These are phyloP conservation scores for Cercospora zeae-maydis DNA, from an alignment of 2,329 filamentous ascomycete species.

Conservation along the genomic window DNA sequence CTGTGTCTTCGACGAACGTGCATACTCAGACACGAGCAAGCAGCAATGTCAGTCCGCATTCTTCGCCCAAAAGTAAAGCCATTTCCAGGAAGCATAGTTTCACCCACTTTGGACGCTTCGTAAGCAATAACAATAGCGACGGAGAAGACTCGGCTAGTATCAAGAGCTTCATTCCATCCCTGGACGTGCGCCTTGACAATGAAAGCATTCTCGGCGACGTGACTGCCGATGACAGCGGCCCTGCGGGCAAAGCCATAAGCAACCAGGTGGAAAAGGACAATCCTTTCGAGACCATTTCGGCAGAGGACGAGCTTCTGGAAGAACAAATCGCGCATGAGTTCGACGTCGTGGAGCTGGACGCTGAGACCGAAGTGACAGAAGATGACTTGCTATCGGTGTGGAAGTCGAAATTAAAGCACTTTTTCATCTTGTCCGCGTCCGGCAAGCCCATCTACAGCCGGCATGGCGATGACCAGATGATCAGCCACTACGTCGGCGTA, in stretches of 20 bases:
- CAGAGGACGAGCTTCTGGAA: slow-evolving; percentile 50
- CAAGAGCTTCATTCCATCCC: slow-evolving; percentile 62
- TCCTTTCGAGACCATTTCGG: slow-evolving; percentile 57
- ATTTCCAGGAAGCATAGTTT: slow-evolving; percentile 41
- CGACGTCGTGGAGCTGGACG: slow-evolving; percentile 63
- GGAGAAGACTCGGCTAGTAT: slow-evolving; percentile 63
- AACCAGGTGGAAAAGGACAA: slow-evolving; percentile 57
- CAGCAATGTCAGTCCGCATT: slow-evolving; percentile 20
- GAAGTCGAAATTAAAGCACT: slow-evolving; percentile 95
- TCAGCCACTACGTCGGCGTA: slow-evolving; percentile 91
- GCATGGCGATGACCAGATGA: slow-evolving; percentile 82
- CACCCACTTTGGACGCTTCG: slow-evolving; percentile 41
- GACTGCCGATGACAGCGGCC: slow-evolving; percentile 59
- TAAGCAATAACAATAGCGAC: slow-evolving; percentile 51
- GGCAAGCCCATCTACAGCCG: slow-evolving; percentile 97
- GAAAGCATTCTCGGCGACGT: slow-evolving; percentile 78
- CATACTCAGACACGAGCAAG: slow-evolving; percentile 72
- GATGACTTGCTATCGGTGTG: slow-evolving; percentile 63
- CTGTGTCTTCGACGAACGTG: slow-evolving; percentile 75
- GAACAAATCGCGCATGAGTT: slow-evolving; percentile 74
- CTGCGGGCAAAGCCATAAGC: slow-evolving; percentile 65
- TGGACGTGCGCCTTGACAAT: slow-evolving; percentile 64
- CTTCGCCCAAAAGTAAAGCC: slow-evolving; percentile 32
- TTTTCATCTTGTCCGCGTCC: slow-evolving; percentile 90
- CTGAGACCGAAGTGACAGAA: slow-evolving; percentile 54